Evolutionary conservation across 2,329 filamentous ascomycete species (phyloP).

Genomic region (Colletotrichum acutatum): DNA sequence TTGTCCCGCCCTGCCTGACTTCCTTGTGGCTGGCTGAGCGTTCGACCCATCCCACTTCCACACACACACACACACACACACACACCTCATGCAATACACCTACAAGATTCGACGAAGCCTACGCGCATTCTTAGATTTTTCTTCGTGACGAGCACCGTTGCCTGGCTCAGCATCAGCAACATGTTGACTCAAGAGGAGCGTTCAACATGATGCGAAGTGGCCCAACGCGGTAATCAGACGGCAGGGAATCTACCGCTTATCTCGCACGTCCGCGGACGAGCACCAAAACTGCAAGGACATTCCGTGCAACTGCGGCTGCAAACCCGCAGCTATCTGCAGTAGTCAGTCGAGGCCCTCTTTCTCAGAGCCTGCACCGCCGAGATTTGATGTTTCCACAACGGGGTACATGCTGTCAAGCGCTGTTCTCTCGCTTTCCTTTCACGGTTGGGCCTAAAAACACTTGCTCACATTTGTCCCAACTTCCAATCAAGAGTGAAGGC

Average conservation of each 20-base stretch:
- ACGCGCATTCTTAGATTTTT: background rate
- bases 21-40: background rate
- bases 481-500: background rate
- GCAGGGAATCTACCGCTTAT: background rate
- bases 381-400: constrained; percentile 12
- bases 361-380: background rate
- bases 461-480: background rate
- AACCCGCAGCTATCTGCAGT: constrained; percentile 4
- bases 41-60: background rate
- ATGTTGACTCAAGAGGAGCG: background rate
- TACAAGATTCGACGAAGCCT: background rate
- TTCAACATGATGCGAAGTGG: background rate
- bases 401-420: background rate
- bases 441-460: background rate
- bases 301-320: constrained; percentile 12
- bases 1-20: background rate
- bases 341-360: background rate
- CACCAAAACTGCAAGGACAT: background rate
- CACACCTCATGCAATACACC: background rate
- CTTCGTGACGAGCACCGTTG: background rate
- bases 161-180: background rate
- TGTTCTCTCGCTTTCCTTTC: background rate
- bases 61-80: background rate
- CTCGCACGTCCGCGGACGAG: constrained; percentile 4
- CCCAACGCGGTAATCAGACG: background rate